Evolutionary conservation across 2,329 filamentous ascomycete genomes (phyloP).

Genomic region (Stagonosporopsis tanaceti): DNA sequence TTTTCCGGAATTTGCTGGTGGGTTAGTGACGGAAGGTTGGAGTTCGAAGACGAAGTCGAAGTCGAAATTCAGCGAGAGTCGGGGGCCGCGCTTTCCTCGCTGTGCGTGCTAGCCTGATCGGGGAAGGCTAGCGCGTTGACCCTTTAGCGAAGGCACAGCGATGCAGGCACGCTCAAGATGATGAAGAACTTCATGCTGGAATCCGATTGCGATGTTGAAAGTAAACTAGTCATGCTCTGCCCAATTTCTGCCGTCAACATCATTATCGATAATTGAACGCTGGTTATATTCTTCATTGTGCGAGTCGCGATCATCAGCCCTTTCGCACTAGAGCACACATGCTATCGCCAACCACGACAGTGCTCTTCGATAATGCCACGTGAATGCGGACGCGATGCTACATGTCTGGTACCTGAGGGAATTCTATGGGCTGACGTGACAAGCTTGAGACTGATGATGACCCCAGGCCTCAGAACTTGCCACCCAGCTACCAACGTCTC

Average conservation of each 20-base stretch:
- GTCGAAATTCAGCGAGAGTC: background rate
- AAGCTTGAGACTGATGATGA: too few relatives aligned
- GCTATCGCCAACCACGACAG: background rate
- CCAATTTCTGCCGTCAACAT: background rate
- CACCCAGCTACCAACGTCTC: too few relatives aligned
- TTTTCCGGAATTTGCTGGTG: slow-evolving; percentile 49
- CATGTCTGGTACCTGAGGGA: too few relatives aligned
- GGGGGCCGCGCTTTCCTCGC: background rate
- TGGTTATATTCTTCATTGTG: background rate
- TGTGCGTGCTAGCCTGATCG: background rate
- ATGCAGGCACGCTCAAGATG: background rate
- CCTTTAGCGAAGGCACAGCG: background rate
- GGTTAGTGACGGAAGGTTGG: slow-evolving; percentile 35
- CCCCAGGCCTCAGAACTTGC: too few relatives aligned
- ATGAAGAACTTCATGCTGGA: background rate
- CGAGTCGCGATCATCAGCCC: background rate
- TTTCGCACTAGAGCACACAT: too few relatives aligned
- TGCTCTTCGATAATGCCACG: background rate
- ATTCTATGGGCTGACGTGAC: too few relatives aligned
- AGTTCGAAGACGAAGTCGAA: background rate
- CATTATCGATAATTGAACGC: background rate
- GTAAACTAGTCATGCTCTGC: background rate
- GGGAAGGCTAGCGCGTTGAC: slow-evolving; percentile 2
- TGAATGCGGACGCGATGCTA: background rate
- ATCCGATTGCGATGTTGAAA: background rate